phyloP scores from a whole-genome alignment of 2,329 filamentous ascomycete genomes.

The Colletotrichum sp. region DNA sequence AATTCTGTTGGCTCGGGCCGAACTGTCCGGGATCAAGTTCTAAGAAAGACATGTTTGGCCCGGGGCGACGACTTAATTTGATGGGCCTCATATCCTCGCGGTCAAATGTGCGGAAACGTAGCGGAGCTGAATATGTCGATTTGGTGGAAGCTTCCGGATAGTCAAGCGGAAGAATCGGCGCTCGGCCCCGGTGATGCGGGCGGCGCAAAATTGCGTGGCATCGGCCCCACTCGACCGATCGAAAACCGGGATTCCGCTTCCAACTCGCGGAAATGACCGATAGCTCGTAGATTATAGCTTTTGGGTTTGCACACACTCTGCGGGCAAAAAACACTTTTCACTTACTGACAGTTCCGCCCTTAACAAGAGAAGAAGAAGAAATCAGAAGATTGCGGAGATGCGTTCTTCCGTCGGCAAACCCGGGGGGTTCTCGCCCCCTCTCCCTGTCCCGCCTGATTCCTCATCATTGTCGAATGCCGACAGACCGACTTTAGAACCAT shows the following conservation, averaged over 20 bases:
- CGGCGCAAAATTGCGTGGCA: not conserved
- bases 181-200: not conserved
- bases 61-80: no score
- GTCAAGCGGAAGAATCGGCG: not conserved
- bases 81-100: no score
- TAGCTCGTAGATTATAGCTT: not conserved
- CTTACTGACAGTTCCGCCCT: not conserved
- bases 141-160: not conserved
- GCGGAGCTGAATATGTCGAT: fast-evolving
- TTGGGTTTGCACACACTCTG: not conserved
- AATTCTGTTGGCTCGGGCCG: no score
- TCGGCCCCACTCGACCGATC: not conserved
- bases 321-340: fast-evolving
- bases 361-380: not conserved
- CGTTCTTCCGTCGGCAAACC: not conserved
- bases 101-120: not conserved
- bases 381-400: not conserved
- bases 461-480: not conserved
- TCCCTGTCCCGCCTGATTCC: not conserved
- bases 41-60: no score
- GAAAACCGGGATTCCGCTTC: not conserved
- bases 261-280: not conserved
- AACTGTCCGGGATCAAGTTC: no score
- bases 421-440: not conserved
- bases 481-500: not conserved